phyloP scores from a whole-genome alignment of 2,329 filamentous ascomycete species.

The Aspergillus carbonarius region DNA sequence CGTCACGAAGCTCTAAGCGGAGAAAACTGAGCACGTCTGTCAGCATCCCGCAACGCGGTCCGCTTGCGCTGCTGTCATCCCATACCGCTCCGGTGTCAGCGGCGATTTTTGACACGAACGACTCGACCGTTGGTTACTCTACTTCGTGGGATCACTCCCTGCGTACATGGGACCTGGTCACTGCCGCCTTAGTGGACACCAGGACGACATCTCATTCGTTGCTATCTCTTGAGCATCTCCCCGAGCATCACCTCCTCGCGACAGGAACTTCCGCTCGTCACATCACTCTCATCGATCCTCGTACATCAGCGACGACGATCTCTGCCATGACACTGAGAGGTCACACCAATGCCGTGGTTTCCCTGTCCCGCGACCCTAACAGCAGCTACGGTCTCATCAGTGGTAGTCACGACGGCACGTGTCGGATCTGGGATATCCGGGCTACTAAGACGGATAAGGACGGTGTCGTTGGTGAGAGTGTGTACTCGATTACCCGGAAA shows the following conservation, averaged over 20 bases:
- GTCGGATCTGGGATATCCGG: constrained; percentile 89
- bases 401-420: constrained; percentile 88
- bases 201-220: constrained; percentile 81
- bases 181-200: constrained; percentile 73
- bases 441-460: constrained; percentile 60
- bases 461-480: constrained; percentile 66
- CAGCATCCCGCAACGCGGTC: constrained; percentile 68
- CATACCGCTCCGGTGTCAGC: constrained; percentile 75
- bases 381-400: constrained; percentile 83
- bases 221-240: constrained; percentile 73
- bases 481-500: constrained; percentile 75
- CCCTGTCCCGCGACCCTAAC: constrained; percentile 59
- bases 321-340: constrained; percentile 88
- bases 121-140: constrained; percentile 87
- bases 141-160: constrained; percentile 88
- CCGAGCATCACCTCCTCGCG: constrained; percentile 61
- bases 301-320: constrained; percentile 71
- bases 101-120: constrained; percentile 79
- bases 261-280: constrained; percentile 82
- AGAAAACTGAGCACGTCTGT: constrained; percentile 68
- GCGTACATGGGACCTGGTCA: constrained; percentile 87
- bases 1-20: constrained; percentile 67
- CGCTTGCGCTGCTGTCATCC: constrained; percentile 69
- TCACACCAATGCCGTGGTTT: constrained; percentile 72
- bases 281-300: constrained; percentile 89